A percentile compares a stretch with the other conserved stretches of the same genome.
Evolutionary conservation across 139 green algal genomes (phyloP).

Genomic region (Axilococcus clingmanii): DNA sequence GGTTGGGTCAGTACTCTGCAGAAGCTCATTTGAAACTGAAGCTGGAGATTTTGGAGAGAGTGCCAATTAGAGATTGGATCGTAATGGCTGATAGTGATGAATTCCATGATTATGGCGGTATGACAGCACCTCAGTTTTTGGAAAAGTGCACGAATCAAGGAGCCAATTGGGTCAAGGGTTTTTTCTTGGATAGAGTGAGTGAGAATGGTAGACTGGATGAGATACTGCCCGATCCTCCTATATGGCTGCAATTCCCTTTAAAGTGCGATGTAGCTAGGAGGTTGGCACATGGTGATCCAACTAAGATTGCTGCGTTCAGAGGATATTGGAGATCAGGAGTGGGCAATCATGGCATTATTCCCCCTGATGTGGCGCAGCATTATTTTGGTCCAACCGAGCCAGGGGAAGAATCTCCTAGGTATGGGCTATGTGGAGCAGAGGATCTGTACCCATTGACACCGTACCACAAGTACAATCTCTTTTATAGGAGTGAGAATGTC

Average conservation of each 20-base stretch:
- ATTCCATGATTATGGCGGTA: constrained; percentile 1
- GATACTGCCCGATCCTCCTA: background rate
- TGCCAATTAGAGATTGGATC: constrained; percentile 18
- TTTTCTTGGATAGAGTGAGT: background rate
- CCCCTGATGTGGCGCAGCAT: background rate
- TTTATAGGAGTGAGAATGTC: constrained; percentile 5
- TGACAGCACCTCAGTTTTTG: background rate
- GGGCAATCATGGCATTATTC: background rate
- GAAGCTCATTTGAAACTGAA: background rate
- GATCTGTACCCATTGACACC: constrained; percentile 13
- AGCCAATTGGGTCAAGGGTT: constrained; percentile 2
- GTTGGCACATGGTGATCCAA: background rate
- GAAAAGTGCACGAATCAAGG: constrained; percentile 3
- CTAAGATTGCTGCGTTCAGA: constrained; percentile 6
- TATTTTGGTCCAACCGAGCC: constrained; percentile 3
- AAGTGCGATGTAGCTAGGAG: background rate
- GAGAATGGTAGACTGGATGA: background rate
- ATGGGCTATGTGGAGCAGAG: background rate
- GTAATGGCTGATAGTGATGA: constrained; percentile 3
- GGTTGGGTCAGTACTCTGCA: background rate
- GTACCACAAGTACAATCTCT: constrained; percentile 13
- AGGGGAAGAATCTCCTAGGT: background rate
- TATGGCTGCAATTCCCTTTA: constrained; percentile 5
- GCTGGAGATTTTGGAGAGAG: constrained; percentile 4
- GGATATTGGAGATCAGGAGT: constrained; percentile 1